A percentile compares a stretch with the other conserved stretches of the same genome.
Evolutionary conservation across 208 protist genomes (phyloP).

Genomic region (Acanthamoeba royreba): DNA sequence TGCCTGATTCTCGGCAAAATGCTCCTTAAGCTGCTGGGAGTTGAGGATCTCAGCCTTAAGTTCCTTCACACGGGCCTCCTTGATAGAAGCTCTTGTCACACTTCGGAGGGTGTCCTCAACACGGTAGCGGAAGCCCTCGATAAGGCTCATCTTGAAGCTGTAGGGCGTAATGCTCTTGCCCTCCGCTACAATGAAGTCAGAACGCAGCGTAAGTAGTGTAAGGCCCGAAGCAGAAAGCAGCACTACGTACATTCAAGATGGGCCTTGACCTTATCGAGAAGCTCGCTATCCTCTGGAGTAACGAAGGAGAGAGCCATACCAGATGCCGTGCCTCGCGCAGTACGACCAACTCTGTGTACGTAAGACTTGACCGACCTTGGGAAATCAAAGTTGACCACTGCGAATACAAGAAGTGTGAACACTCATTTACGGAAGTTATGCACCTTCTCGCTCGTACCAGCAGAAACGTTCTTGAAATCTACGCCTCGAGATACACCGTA

Average conservation of each 20-base stretch:
- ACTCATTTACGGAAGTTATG: too few relatives aligned
- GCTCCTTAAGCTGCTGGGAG: conserved; percentile 44
- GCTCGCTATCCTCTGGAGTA: not conserved
- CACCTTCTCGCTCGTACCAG: too few relatives aligned
- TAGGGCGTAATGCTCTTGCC: not conserved
- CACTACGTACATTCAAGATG: not conserved
- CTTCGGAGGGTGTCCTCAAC: not conserved
- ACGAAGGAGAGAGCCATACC: conserved; percentile 46
- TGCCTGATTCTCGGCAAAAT: not conserved
- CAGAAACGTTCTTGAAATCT: conserved; percentile 94
- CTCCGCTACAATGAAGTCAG: not conserved
- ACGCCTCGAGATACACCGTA: conserved; percentile 91
- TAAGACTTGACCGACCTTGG: conserved; percentile 89
- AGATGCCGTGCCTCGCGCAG: conserved; percentile 57
- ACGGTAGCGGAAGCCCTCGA: conserved; percentile 36
- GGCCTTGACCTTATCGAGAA: conserved; percentile 18
- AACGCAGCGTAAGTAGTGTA: too few relatives aligned
- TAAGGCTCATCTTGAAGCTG: conserved; percentile 19
- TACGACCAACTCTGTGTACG: conserved; percentile 94
- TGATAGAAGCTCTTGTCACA: not conserved
- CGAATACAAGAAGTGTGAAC: not conserved
- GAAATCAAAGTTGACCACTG: conserved; percentile 95
- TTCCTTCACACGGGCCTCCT: conserved; percentile 38
- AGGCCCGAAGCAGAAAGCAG: too few relatives aligned
- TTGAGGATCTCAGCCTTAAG: conserved; percentile 50